Evolutionary conservation across 805 yeast species (phyloP), one percentile per base, ranked within the genome.

Genomic region (Nakazawaea wickerhamii): DNA sequence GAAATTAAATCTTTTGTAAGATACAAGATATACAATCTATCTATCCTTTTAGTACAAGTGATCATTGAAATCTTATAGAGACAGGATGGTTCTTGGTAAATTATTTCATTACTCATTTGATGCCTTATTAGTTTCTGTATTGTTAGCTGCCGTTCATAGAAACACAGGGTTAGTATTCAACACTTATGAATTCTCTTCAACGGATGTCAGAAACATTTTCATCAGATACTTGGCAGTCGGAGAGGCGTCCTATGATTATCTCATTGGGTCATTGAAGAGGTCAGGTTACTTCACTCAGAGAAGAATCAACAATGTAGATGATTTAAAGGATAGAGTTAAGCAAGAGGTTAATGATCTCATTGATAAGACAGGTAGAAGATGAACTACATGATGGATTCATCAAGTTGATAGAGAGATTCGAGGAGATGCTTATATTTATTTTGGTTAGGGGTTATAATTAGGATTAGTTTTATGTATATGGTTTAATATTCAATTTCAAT

Each of bases 61-160:
- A n/a, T n/a, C n/a, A n/a, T n/a, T n/a, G n/a, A n/a, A n/a, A n/a
- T n/a, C n/a, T n/a, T n/a, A n/a, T n/a, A n/a, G n/a, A n/a, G n/a
- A n/a, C n/a, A n/a, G n/a, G 10, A 85, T 23, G 30, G 30, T 35
- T 4, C 50, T 84, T 31, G 88, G 89, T 2, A 77, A 70, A 58
- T 50, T 81, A 43, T 59, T 84, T 9, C 96, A 88, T 61, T 76
- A 77, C 52, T 75, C 91, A 0, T 54, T 88, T 43, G 97, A 90
- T 57, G 71, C 89, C 48, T 77, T 90, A 3, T 67, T 90, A 45
- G 66, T 87, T 7, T 85, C 96, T 2, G 77, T 93, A 58, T 68
- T 90, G 11, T 65, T 91, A 34, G 96, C 97, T 0, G 95, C 95
- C 3, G 73, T 90, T 41, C 83, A 87, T 58, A 74, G 88, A 48